Conservation (phyloP, 2,329 filamentous ascomycete genomes). For the Ascochyta lentis region DNA sequence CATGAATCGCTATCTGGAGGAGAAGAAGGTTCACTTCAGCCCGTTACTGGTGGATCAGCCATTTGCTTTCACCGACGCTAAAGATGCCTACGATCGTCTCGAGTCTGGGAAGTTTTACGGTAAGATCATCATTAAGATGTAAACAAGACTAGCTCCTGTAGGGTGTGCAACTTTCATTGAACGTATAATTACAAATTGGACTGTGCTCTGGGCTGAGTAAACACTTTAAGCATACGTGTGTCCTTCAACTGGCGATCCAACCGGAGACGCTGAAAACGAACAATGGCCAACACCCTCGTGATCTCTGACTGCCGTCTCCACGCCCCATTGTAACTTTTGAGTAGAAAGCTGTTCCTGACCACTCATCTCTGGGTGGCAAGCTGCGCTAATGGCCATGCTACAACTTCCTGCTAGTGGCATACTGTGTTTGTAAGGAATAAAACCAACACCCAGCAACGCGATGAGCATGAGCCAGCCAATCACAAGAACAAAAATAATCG, state of each 20-base stretch:
- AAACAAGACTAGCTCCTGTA: too few species aligned
- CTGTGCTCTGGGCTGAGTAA: too few species aligned
- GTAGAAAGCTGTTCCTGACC: too few species aligned
- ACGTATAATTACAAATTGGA: too few species aligned
- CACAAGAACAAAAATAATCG: conserved; percentile 18
- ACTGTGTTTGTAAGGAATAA: conserved; percentile 75
- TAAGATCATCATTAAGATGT: conserved; percentile 5
- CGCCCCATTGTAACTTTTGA: too few species aligned
- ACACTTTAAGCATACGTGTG: too few species aligned
- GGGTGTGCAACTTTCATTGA: too few species aligned
- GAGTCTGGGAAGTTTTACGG: neutral
- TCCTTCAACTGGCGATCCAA: too few species aligned
- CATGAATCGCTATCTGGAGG: conserved; percentile 3
- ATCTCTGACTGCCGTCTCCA: too few species aligned
- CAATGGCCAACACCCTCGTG: conserved; percentile 17
- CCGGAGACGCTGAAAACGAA: neutral
- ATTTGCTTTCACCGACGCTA: conserved; percentile 3
- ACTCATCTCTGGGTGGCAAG: conserved; percentile 14
- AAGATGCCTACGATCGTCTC: conserved; percentile 1
- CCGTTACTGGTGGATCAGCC: neutral
- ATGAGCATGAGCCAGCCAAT: conserved; percentile 8
- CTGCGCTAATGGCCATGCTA: conserved; percentile 48
- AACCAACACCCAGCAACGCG: conserved; percentile 61
- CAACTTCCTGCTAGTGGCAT: conserved; percentile 83
- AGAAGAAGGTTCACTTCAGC: conserved; percentile 4